phyloP scores from a whole-genome alignment of 2,329 filamentous ascomycete genomes.

The Scorias spongiosa region DNA sequence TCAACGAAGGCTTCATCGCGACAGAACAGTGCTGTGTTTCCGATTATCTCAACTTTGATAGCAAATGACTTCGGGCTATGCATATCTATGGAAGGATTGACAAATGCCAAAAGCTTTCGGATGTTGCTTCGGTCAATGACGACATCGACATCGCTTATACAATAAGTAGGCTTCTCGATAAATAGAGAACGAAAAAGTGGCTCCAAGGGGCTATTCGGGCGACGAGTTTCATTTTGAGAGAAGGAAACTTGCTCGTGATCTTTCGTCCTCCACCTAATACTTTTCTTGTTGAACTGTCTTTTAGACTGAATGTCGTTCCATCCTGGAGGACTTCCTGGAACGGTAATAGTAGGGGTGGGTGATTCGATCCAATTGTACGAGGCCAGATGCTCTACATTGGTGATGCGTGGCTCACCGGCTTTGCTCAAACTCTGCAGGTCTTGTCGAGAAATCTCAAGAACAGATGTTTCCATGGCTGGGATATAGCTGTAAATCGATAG shows the following conservation, averaged over 20 bases:
- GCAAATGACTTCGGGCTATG: constrained; percentile 22
- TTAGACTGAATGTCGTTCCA: constrained; percentile 21
- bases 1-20: background rate
- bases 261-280: too few species aligned
- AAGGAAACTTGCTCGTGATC: constrained; percentile 30
- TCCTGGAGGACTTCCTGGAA: constrained; percentile 25
- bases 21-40: background rate
- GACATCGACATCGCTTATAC: constrained; percentile 25
- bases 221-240: constrained; percentile 31
- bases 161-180: constrained; percentile 23
- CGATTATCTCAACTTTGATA: constrained; percentile 27
- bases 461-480: background rate
- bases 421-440: background rate
- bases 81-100: constrained; percentile 16
- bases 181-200: constrained; percentile 32
- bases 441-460: background rate
- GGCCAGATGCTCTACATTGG: constrained; percentile 25
- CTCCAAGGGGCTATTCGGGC: constrained; percentile 30
- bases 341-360: constrained; percentile 27
- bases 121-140: constrained; percentile 35
- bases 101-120: constrained; percentile 33
- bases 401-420: constrained; percentile 15
- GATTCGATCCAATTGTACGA: constrained; percentile 38
- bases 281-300: too few species aligned
- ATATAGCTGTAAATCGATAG: too few species aligned